A percentile compares a stretch with the other conserved stretches of the same genome.
Evolutionary conservation across 441 rosid species (phyloP).

Genomic region (Pelargonium fulgidum): DNA sequence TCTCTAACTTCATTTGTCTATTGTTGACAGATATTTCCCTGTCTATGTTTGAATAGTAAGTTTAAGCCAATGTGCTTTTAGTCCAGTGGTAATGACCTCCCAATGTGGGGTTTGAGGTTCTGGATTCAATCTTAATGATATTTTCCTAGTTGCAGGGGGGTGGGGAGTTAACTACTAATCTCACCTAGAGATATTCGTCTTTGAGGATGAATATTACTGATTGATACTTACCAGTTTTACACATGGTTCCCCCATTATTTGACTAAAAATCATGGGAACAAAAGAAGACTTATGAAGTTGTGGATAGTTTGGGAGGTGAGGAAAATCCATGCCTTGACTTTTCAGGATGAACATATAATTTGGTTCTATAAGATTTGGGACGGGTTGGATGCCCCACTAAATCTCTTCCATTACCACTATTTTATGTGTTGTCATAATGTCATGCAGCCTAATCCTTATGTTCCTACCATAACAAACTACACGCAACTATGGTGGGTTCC

Average conservation of each 20-base stretch:
- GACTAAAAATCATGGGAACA: not conserved
- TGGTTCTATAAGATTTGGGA: not conserved
- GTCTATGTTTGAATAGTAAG: not conserved
- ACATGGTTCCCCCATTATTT: not conserved
- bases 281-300: not conserved
- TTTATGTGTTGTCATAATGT: no score
- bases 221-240: not conserved
- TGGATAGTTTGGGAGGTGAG: not conserved
- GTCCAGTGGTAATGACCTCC: not conserved
- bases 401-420: not conserved
- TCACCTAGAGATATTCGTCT: not conserved
- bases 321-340: not conserved
- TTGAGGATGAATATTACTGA: not conserved
- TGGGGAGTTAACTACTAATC: not conserved
- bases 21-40: not conserved
- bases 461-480: slow-evolving; percentile 94
- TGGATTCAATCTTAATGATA: not conserved
- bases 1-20: no score
- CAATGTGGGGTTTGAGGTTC: not conserved
- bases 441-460: slow-evolving; percentile 62
- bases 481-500: slow-evolving; percentile 99
- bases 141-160: not conserved
- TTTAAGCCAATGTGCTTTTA: not conserved
- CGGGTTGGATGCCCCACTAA: not conserved
- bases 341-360: not conserved